Evolutionary conservation across 345 rosid genomes (phyloP), one percentile per base, ranked within the genome.

Genomic region (Eucalyptus polybractea): DNA sequence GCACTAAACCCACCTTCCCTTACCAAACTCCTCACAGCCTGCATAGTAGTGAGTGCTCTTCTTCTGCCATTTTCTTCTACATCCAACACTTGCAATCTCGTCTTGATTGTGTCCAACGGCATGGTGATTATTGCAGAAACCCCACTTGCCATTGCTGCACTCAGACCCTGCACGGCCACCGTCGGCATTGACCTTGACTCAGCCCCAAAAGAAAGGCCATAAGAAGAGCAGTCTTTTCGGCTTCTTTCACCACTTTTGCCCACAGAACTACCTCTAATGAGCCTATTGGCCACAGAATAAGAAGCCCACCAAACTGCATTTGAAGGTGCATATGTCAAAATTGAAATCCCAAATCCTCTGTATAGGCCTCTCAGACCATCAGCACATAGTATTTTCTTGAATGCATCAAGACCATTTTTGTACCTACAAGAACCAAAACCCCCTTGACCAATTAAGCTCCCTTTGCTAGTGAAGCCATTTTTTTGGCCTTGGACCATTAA

Each of bases 261-360:
- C 80, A 94, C 94, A 83, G 94, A 33, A 31, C 94, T 91, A 83
- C 93, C 94, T 96, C 96, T 95, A 72, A 96, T 92, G 88, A 97
- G 93, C 93, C 94, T 89, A 60, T 95, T 91, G 2, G 94, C 95
- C 69, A 97, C 96, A n/a, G 98, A 96, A 94, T 97, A 97, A 76
- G 99, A 97, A 5, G 97, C 93, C 99, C 99, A 97, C 99, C 99
- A 97, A 86, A 97, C 97, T 0, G 99, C 98, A 69, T 97, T 97
- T 31, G 99, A 97, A 11, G 99, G 99, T 1, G 99, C 99, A 86
- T 97, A 97, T 33, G 99, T 95, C 95, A 97, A 87, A 89, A 97
- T 96, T 31, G 99, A 97, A 87, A 97, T 92, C 92, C 99, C 99
- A 90, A 97, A 97, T 80, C 99, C 99, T 91, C 99, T 94, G 86